These are phyloP conservation scores for Phytophthora vignae DNA, from an alignment of 352 stramenopile species.

Conservation along the genomic window DNA sequence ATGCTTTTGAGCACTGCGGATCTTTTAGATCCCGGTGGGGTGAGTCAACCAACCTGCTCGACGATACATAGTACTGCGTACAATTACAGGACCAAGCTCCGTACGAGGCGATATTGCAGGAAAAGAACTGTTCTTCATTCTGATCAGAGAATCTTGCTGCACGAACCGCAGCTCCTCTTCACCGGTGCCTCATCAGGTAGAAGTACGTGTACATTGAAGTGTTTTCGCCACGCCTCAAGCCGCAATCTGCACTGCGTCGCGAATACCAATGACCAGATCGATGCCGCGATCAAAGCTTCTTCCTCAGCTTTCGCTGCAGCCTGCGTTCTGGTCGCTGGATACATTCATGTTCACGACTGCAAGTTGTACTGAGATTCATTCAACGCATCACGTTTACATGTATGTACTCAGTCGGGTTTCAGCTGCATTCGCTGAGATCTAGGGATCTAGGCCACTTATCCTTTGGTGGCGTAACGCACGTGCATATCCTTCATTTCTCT, in stretches of 20 bases:
- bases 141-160: neutral
- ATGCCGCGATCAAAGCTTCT: conserved; percentile 10
- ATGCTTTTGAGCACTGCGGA: neutral
- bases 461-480: neutral
- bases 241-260: conserved; percentile 6
- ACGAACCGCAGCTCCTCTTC: neutral
- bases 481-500: conserved; percentile 9
- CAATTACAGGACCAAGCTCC: neutral
- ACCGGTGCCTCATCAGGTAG: conserved; percentile 9
- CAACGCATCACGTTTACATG: conserved; percentile 5
- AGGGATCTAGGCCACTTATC: neutral
- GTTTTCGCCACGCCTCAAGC: neutral
- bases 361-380: neutral
- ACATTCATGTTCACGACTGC: conserved; percentile 5
- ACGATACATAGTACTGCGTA: neutral
- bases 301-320: conserved; percentile 11
- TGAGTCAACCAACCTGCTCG: conserved; percentile 9
- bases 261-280: conserved; percentile 11
- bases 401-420: conserved; percentile 16
- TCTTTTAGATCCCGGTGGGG: conserved; percentile 3
- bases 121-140: too few relatives aligned
- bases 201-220: neutral
- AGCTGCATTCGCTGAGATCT: conserved; percentile 9
- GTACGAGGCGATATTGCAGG: too few relatives aligned
- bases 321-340: conserved; percentile 18